These are phyloP conservation scores for Pseudocercospora fijiensis DNA, from an alignment of 2,329 filamentous ascomycete genomes.

Conservation along the genomic window DNA sequence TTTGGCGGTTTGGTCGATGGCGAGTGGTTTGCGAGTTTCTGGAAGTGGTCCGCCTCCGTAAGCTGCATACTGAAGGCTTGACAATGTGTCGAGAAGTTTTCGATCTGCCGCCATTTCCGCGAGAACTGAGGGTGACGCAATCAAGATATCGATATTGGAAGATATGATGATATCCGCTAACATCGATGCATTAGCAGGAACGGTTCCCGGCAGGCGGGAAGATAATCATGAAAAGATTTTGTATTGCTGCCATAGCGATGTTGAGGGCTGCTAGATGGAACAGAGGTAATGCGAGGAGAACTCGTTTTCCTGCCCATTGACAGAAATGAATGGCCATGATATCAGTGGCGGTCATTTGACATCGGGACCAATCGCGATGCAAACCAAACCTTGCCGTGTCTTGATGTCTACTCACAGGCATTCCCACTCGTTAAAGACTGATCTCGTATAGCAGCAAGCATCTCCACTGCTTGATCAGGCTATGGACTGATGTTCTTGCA, in stretches of 20 bases:
- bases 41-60: conserved; percentile 21
- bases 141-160: conserved; percentile 4
- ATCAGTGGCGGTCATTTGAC: neutral
- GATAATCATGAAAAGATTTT: conserved; percentile 13
- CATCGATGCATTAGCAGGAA: conserved; percentile 12
- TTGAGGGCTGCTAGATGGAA: conserved; percentile 22
- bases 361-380: neutral
- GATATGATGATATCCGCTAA: conserved; percentile 15
- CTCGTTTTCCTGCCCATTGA: conserved; percentile 13
- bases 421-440: too few relatives aligned
- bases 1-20: conserved; percentile 7
- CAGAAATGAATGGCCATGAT: conserved; percentile 9
- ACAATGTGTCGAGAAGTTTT: conserved; percentile 12
- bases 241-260: conserved; percentile 9
- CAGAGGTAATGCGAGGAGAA: conserved; percentile 13
- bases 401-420: neutral
- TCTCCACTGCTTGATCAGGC: neutral
- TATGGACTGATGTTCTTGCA: neutral
- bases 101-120: conserved; percentile 18
- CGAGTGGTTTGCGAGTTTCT: conserved; percentile 8
- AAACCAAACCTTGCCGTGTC: neutral
- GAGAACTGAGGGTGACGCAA: conserved; percentile 15
- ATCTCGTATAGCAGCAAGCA: too few relatives aligned
- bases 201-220: conserved; percentile 8
- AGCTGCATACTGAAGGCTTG: conserved; percentile 4